A percentile compares a stretch with the other conserved stretches of the same genome.
phyloP scores from a whole-genome alignment of 768 basidiomycete genomes.

The Tylopilus cervinicoccineus region DNA sequence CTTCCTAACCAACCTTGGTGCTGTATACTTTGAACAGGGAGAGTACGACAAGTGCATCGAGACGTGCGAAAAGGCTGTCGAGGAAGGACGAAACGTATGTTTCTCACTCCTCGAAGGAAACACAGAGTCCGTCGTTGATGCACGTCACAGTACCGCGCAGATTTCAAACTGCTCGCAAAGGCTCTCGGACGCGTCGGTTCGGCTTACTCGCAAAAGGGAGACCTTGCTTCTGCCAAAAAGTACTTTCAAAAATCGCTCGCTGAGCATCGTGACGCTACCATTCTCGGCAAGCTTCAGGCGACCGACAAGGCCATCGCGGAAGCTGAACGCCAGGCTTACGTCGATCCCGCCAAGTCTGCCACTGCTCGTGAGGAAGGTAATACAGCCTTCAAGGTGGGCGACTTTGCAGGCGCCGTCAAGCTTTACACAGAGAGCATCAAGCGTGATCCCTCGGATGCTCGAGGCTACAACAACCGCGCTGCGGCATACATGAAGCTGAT shows the following conservation, averaged over 20 bases:
- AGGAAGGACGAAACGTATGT: slow-evolving; percentile 80
- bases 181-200: slow-evolving; percentile 88
- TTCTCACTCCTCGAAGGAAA: neutral
- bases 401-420: slow-evolving; percentile 90
- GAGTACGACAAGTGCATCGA: slow-evolving; percentile 90
- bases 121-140: neutral
- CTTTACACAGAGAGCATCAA: slow-evolving; percentile 95
- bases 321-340: slow-evolving; percentile 74
- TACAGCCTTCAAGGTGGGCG: slow-evolving; percentile 82
- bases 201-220: slow-evolving; percentile 77
- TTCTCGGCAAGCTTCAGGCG: slow-evolving; percentile 86
- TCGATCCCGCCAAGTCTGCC: slow-evolving; percentile 81
- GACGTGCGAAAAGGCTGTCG: slow-evolving; percentile 92
- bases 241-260: slow-evolving; percentile 91
- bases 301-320: slow-evolving; percentile 77
- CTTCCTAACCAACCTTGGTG: slow-evolving; percentile 87
- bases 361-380: slow-evolving; percentile 91
- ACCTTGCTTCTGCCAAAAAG: slow-evolving; percentile 76
- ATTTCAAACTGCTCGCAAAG: slow-evolving; percentile 95
- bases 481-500: slow-evolving; percentile 94
- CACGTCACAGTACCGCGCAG: slow-evolving; percentile 66
- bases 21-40: slow-evolving; percentile 91
- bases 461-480: slow-evolving; percentile 98
- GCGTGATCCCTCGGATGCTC: slow-evolving; percentile 83
- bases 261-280: slow-evolving; percentile 93